These are phyloP conservation scores for Leccinum disarticulatum DNA, from an alignment of 768 basidiomycete genomes.

Conservation along the genomic window DNA sequence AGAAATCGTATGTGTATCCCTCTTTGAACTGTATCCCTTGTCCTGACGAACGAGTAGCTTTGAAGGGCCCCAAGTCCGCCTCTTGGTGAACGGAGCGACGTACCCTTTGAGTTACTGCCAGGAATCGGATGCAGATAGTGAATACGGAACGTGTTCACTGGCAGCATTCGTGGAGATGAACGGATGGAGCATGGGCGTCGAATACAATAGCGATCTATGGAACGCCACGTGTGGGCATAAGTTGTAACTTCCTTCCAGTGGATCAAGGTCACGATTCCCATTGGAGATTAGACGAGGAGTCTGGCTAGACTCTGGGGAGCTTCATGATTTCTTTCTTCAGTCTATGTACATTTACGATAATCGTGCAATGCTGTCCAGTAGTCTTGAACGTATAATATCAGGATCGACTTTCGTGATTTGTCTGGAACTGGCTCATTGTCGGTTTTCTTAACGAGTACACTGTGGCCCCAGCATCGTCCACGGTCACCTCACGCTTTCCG, in stretches of 20 bases:
- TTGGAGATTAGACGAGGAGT: too few relatives aligned
- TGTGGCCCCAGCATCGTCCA: too few relatives aligned
- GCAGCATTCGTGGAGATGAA: conserved; percentile 34
- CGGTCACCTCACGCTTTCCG: too few relatives aligned
- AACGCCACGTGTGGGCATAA: conserved; percentile 33
- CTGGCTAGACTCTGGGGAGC: not conserved
- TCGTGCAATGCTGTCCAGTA: not conserved
- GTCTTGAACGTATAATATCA: not conserved
- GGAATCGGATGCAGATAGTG: conserved; percentile 24
- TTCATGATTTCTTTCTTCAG: not conserved
- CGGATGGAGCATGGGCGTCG: conserved; percentile 20
- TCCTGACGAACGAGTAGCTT: conserved; percentile 24
- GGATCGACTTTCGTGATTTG: too few relatives aligned
- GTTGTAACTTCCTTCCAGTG: too few relatives aligned
- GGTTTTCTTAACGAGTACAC: too few relatives aligned
- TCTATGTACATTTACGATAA: not conserved
- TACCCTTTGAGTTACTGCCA: conserved; percentile 38
- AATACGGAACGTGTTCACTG: conserved; percentile 40
- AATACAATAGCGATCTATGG: conserved; percentile 36
- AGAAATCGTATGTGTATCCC: conserved; percentile 28
- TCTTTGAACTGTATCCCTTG: not conserved
- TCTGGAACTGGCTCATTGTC: too few relatives aligned
- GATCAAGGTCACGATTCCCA: too few relatives aligned
- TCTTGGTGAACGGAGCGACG: conserved; percentile 40
- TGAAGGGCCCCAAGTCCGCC: conserved; percentile 38